These are phyloP conservation scores for Grosmannia huntii DNA, from an alignment of 2,329 filamentous ascomycete species.

Conservation along the genomic window DNA sequence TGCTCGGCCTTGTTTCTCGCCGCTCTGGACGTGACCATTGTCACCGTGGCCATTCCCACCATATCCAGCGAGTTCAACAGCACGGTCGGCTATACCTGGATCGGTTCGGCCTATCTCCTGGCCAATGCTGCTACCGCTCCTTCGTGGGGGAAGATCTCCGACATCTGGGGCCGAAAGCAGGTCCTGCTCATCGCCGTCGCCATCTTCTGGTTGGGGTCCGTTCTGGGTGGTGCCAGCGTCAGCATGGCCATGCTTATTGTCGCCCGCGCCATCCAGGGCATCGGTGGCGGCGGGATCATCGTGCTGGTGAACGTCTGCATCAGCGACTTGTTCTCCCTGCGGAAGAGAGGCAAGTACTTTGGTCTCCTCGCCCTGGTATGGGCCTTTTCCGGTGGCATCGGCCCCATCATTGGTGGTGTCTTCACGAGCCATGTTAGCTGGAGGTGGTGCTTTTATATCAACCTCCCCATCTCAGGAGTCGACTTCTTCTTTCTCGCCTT, in stretches of 20 bases:
- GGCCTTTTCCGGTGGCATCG: conserved; percentile 53
- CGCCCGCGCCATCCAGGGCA: conserved; percentile 34
- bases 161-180: conserved; percentile 45
- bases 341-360: conserved; percentile 35
- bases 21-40: conserved; percentile 41
- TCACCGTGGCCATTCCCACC: conserved; percentile 48
- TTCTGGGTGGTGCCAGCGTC: conserved; percentile 33
- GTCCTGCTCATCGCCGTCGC: conserved; percentile 33
- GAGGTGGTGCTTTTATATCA: conserved; percentile 61
- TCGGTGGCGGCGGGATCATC: conserved; percentile 38
- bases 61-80: conserved; percentile 47
- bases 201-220: conserved; percentile 39
- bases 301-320: conserved; percentile 41
- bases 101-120: conserved; percentile 61
- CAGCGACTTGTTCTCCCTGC: conserved; percentile 38
- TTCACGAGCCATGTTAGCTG: conserved; percentile 46
- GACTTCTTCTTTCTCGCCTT: conserved; percentile 40
- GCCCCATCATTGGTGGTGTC: conserved; percentile 46
- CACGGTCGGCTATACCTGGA: conserved; percentile 61
- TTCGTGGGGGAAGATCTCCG: conserved; percentile 54
- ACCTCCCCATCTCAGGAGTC: conserved; percentile 29
- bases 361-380: conserved; percentile 54
- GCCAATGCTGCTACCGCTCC: conserved; percentile 54
- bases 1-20: conserved; percentile 29
- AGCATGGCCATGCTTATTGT: conserved; percentile 34